phyloP scores from a whole-genome alignment of 2,329 filamentous ascomycete genomes.

The Esteya vermicola region DNA sequence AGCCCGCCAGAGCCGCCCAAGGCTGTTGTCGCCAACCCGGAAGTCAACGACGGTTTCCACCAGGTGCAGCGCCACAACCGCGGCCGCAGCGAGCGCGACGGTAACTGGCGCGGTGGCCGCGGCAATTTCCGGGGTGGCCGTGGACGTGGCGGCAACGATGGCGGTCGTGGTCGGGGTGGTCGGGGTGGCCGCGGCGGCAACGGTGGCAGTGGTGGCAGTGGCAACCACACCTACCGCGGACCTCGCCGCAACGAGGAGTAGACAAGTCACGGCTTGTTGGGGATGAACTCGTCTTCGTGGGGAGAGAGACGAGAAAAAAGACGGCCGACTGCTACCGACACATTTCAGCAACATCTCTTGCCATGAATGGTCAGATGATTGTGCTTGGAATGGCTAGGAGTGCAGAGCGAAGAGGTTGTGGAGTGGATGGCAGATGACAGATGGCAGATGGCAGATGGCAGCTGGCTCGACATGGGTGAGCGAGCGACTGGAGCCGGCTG shows the following conservation, averaged over 20 bases:
- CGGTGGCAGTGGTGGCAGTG: constrained; percentile 1
- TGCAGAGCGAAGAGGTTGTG: too few relatives aligned
- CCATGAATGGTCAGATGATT: too few relatives aligned
- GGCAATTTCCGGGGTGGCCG: constrained; percentile 24
- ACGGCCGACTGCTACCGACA: too few relatives aligned
- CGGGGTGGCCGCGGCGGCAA: not conserved
- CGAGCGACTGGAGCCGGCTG: too few relatives aligned
- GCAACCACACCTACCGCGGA: constrained; percentile 1
- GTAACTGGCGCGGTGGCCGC: constrained; percentile 31
- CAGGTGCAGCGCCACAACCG: constrained; percentile 50
- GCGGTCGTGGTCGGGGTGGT: constrained; percentile 3
- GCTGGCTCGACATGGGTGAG: too few relatives aligned
- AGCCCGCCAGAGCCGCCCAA: constrained; percentile 19
- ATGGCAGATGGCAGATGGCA: too few relatives aligned
- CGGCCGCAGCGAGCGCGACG: constrained; percentile 38
- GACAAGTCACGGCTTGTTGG: not conserved
- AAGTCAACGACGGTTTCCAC: constrained; percentile 62
- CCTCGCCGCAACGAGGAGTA: constrained; percentile 4
- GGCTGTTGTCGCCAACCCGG: constrained; percentile 19
- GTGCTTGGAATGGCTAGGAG: too few relatives aligned
- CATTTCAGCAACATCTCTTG: too few relatives aligned
- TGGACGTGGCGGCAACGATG: constrained; percentile 3
- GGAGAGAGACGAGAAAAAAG: too few relatives aligned
- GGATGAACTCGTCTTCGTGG: too few relatives aligned
- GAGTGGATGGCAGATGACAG: too few relatives aligned